Base-by-base conservation (phyloP, 176 grass and related monocot genomes). In the Oryza meridionalis region DNA sequence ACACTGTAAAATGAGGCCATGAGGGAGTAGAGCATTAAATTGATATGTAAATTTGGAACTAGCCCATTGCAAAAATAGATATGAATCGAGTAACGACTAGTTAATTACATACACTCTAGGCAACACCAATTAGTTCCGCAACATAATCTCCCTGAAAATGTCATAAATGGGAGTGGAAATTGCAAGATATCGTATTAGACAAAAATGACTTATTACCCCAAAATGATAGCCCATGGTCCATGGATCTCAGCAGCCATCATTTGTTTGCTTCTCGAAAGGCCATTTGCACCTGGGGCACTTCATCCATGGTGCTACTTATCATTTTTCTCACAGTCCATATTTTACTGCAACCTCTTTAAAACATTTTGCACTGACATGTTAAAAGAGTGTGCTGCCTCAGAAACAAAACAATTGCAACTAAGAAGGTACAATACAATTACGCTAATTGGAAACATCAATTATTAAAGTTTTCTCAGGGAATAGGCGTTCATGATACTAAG, bases 151-250 rank as follows among this genome's bases (percentile, higher is more conserved):
- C 72, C 27, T 72, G 43, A 55, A 19, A 72, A 51, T 67, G 13
- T 25, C 16, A 65, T 82, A 90, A 65, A 43, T 32, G 50, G 64
- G 75, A 75, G 22, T 8, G 11, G 37, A 43, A 40, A 6, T 67
- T 45, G 45, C 0, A 37, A 82, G 1, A 16, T 35, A 45, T 22
- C 6, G 45, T 58, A 66, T 77, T 9, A 35, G 31, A 65, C 24
- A 33, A 42, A 42, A 44, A 9, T 73, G 53, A 2, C 53, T 58
- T 46, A 33, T 17, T 45, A 81, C 45, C 11, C 13, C 3, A 58
- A 51, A 71, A 27, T 11, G 62, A 42, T 64, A 75, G 81, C 25
- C 0, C 44, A 58, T 58, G 53, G 2, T 58, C 53, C 7, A 58
- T 13, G 70, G 11, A 85, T 17, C 11, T 40, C 38, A 37, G 4